Base-by-base conservation (phyloP, 345 rosid genomes). In the Crucihimalaya himalaica region DNA sequence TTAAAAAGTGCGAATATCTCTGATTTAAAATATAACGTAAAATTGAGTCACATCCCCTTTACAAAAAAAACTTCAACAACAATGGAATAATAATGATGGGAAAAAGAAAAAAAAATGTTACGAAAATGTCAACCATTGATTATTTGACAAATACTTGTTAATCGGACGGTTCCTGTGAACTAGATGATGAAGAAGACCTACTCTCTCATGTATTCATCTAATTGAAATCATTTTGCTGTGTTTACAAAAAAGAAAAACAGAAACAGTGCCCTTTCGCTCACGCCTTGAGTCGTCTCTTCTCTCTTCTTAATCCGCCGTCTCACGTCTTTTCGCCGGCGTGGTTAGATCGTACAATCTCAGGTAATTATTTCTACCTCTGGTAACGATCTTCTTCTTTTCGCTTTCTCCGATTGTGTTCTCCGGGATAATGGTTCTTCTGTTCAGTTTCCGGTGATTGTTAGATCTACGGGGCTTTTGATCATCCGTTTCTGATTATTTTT, bases 201-300 rank as follows among this genome's bases (percentile, higher is more conserved):
- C 79, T 54, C 76, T 27, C 46, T 55, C 6, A 15, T 7, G 15
- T 37, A 31, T 31, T 53, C 62, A 61, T 18, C 64, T 39, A 50
- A 35, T 47, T 56, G 50, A 66, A 47, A 25, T 74, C 67, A 13
- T 35, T 31, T 40, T 14, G 56, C 28, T 60, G 35, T 52, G 51
- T 37, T 57, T 19, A 11, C 11, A 20, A 16, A 18, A 3, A 23
- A 18, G 2, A 23, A 14, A 31, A 58, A 45, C n/a, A n/a, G 48
- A 19, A 18, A 8, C 34, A 67, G 40, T 69, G 66, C 60, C 80
- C 80, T 76, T 76, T 76, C 71, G 76, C 60, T 70, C 66, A 35
- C 13, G 71, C 70, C 63, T 76, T 57, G 72, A 70, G 80, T 28
- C 80, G 52, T 53, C 57, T 50, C 46, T 18, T 66, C 66, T 74